Conservation (phyloP, 805 yeast species). For the Candida parachauliodes region DNA sequence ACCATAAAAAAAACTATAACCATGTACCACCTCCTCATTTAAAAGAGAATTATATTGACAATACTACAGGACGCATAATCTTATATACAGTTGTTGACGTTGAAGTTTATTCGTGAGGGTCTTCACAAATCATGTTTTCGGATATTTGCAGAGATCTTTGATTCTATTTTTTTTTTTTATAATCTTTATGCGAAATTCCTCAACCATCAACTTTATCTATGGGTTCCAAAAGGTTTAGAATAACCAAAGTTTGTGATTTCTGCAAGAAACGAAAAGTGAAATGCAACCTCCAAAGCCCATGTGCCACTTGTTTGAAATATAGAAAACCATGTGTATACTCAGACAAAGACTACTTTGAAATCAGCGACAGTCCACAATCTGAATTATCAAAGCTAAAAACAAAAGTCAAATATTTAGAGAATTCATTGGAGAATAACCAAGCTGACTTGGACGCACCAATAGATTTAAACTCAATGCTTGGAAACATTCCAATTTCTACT, state of each 20-base stretch:
- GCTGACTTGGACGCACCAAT: not conserved
- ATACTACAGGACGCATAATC: too few relatives aligned
- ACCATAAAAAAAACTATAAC: too few relatives aligned
- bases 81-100: too few relatives aligned
- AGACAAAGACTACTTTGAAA: constrained; percentile 19
- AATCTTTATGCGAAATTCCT: not conserved
- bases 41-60: too few relatives aligned
- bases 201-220: not conserved
- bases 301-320: constrained; percentile 30
- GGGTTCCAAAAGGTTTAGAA: constrained; percentile 25
- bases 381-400: constrained; percentile 7
- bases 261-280: constrained; percentile 35
- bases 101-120: too few relatives aligned
- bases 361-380: constrained; percentile 3
- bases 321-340: constrained; percentile 12
- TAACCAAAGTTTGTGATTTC: constrained; percentile 34
- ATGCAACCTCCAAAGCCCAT: constrained; percentile 34
- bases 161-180: not conserved
- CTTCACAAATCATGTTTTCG: too few relatives aligned
- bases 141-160: too few relatives aligned
- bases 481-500: constrained; percentile 15
- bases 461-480: not conserved
- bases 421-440: constrained; percentile 6
- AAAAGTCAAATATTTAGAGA: constrained; percentile 11
- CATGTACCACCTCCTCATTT: too few relatives aligned